These are phyloP conservation scores for Datisca glomerata DNA, from an alignment of 306 rosid species.

Conservation along the genomic window DNA sequence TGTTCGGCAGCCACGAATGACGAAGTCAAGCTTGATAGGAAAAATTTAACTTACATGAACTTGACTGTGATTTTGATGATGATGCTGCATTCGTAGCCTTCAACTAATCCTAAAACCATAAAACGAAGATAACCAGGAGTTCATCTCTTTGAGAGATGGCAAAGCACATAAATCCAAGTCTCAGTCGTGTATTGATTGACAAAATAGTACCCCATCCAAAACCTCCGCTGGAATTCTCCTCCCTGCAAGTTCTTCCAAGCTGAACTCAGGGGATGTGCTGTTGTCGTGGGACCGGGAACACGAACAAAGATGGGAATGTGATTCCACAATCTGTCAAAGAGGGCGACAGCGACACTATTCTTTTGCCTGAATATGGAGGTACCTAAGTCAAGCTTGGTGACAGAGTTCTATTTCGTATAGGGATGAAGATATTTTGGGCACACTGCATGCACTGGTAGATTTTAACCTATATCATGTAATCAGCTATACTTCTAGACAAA, in stretches of 20 bases:
- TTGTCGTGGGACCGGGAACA: slow-evolving; percentile 67
- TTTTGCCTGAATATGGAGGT: slow-evolving; percentile 73
- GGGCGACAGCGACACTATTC: slow-evolving; percentile 65
- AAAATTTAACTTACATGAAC: no score
- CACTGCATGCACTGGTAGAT: no score
- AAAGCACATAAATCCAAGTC: slow-evolving; percentile 49
- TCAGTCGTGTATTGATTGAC: slow-evolving; percentile 68
- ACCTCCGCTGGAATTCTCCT: slow-evolving; percentile 64
- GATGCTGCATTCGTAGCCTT: no score
- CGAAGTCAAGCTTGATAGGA: no score
- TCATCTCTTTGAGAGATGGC: no score
- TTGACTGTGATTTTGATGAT: no score
- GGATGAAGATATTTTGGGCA: slow-evolving; percentile 24
- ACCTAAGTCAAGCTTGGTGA: slow-evolving; percentile 64
- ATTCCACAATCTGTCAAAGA: slow-evolving; percentile 51
- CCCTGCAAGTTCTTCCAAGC: slow-evolving; percentile 62
- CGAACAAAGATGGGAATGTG: slow-evolving; percentile 45
- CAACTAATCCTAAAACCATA: no score
- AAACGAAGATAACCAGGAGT: no score
- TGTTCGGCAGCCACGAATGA: no score
- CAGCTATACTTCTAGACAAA: no score
- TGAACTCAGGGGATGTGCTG: slow-evolving; percentile 70
- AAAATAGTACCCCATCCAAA: slow-evolving; percentile 63
- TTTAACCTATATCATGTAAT: no score
- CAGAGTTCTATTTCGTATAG: slow-evolving; percentile 31